Evolutionary conservation across 257 asterid genomes (phyloP), one percentile per base, ranked within the genome.

Genomic region (Parsonsia alboflavescens): DNA sequence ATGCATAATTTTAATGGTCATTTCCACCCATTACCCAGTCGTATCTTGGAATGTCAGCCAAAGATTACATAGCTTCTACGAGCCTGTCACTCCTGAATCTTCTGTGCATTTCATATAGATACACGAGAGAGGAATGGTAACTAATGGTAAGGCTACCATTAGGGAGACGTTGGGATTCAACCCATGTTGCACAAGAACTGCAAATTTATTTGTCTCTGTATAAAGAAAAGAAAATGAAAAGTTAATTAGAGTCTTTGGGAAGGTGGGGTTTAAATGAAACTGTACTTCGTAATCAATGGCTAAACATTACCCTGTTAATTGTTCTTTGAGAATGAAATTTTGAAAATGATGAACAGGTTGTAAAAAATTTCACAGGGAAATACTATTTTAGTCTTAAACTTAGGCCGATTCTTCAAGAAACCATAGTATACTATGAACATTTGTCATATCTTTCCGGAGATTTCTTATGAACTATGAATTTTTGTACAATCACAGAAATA

Each of bases 1-100:
- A 52, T 73, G 57, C 73, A 64, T 54, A 33, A 54, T 19, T 65
- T 30, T 73, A 68, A n/a, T 21, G 68, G 73, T 26, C 48, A 49
- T 74, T 69, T 61, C 72, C 69, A 21, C 68, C 57, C 24, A 77
- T 63, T 61, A 26, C 45, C 3, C 24, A 71, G 72, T 62, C 62
- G 24, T 39, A 41, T 71, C 58, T 72, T 48, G 44, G 72, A 76
- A 59, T 59, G 80, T 76, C 75, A 76, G 71, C 75, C 65, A 36
- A 61, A 71, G 72, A 76, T 76, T 57, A 16, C 44, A 69, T 44
- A 68, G 70, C 71, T 70, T 53, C 71, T 57, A 54, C 58, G 53
- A 28, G 49, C 65, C 80, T 48, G 67, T 63, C 66, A 54, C 56
- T 77, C 59, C 44, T 63, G 52, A 46, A 64, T 15, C 77, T 63